Evolutionary conservation across 331 rosid genomes (phyloP).

Genomic region (Quercus lobata): DNA sequence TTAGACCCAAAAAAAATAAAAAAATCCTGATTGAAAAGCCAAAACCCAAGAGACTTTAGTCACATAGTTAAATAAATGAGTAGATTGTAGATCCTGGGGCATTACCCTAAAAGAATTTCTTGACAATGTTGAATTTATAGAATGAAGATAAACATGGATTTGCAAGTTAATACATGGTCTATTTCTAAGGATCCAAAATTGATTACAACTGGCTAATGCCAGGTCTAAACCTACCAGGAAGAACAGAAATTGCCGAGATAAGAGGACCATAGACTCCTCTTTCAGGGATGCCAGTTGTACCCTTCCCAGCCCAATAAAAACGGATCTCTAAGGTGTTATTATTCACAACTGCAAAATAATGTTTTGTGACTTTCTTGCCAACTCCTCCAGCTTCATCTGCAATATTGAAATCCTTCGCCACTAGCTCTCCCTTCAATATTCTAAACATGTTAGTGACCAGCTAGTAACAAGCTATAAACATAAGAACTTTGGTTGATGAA

Average conservation of each 20-base stretch:
- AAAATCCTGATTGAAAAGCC: no score
- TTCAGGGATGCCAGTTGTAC: constrained; percentile 49
- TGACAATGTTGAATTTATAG: no score
- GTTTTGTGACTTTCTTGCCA: constrained; percentile 31
- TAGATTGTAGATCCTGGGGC: no score
- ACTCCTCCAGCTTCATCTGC: constrained; percentile 52
- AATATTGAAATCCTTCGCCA: constrained; percentile 57
- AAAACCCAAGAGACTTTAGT: no score
- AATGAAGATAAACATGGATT: no score
- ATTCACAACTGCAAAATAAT: constrained; percentile 25
- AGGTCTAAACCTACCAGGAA: constrained; percentile 39
- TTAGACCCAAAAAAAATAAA: no score
- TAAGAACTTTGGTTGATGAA: background rate
- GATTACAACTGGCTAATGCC: background rate
- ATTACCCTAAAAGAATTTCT: no score
- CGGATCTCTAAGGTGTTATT: constrained; percentile 52
- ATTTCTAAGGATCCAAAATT: no score
- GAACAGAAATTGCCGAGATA: constrained; percentile 65
- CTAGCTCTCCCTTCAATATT: constrained; percentile 47
- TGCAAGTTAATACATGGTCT: no score
- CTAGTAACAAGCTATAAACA: background rate
- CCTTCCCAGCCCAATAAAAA: constrained; percentile 85
- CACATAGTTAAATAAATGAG: no score
- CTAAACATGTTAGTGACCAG: constrained; percentile 4
- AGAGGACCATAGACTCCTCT: constrained; percentile 76